These are phyloP conservation scores for Leptosphaerulina australis DNA, from an alignment of 2,329 filamentous ascomycete species.

Conservation along the genomic window DNA sequence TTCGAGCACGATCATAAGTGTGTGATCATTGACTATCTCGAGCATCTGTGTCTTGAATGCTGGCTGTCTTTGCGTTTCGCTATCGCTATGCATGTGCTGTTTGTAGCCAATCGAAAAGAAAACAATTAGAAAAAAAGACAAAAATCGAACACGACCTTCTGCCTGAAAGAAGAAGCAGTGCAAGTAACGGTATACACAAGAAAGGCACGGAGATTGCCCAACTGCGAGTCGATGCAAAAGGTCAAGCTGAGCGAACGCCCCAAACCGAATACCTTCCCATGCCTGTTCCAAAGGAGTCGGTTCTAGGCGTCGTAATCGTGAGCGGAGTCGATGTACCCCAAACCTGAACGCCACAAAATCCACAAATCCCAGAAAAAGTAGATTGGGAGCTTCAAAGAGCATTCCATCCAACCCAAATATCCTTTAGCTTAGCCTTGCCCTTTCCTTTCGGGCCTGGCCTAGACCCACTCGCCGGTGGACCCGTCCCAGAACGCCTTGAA, in stretches of 20 bases:
- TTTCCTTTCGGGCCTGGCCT: slow-evolving; percentile 41
- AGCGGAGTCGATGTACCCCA: slow-evolving; percentile 11
- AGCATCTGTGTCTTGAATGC: slow-evolving; percentile 4
- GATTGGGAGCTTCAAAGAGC: slow-evolving; percentile 41
- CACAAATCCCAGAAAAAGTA: slow-evolving; percentile 32
- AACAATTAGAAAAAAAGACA: not conserved
- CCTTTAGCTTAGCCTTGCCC: slow-evolving; percentile 40
- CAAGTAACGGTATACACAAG: slow-evolving; percentile 13
- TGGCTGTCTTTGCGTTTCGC: slow-evolving; percentile 4
- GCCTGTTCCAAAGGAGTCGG: slow-evolving; percentile 16
- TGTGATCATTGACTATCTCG: slow-evolving; percentile 6
- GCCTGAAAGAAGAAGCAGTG: slow-evolving; percentile 1
- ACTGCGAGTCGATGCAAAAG: slow-evolving; percentile 14
- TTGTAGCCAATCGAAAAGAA: not conserved
- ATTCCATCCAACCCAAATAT: slow-evolving; percentile 48
- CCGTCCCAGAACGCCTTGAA: slow-evolving; percentile 46
- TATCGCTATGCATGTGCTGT: slow-evolving; percentile 15
- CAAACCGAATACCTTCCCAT: slow-evolving; percentile 12
- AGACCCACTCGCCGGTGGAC: slow-evolving; percentile 36
- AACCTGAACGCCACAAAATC: slow-evolving; percentile 28
- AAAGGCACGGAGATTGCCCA: slow-evolving; percentile 8
- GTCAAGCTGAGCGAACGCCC: slow-evolving; percentile 14
- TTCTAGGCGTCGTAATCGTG: slow-evolving; percentile 23
- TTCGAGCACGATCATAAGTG: slow-evolving; percentile 7
- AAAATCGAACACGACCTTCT: slow-evolving; percentile 12